Percentiles rank a stretch among this genome's conserved stretches.
phyloP scores from a whole-genome alignment of 345 rosid species.

The Dovyalis caffra region DNA sequence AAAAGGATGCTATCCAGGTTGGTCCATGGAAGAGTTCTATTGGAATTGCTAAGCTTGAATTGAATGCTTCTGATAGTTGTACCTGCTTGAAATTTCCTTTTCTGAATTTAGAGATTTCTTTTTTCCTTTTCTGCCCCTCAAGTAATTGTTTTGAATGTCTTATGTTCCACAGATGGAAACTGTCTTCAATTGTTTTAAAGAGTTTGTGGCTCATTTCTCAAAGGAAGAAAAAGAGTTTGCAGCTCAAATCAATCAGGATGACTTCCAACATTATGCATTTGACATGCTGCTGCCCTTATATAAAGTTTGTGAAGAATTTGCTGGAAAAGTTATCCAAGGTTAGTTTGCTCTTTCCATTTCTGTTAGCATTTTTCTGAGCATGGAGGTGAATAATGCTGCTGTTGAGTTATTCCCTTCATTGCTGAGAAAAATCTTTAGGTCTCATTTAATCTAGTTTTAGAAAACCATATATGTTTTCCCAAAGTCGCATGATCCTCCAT shows the following conservation, averaged over 20 bases:
- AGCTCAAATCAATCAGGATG: constrained; percentile 41
- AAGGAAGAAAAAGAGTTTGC: constrained; percentile 31
- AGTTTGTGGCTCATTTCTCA: too few relatives aligned
- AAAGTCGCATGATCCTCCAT: background rate
- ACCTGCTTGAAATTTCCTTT: background rate
- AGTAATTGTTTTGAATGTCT: constrained; percentile 11
- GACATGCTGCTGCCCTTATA: constrained; percentile 68
- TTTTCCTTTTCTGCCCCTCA: background rate
- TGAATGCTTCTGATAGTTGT: constrained; percentile 5
- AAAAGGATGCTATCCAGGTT: constrained; percentile 74
- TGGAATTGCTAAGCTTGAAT: background rate
- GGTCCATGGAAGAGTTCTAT: constrained; percentile 16
- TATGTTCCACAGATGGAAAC: constrained; percentile 54
- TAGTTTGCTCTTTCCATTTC: constrained; percentile 10
- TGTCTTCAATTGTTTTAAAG: constrained; percentile 48
- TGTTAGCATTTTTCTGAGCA: background rate
- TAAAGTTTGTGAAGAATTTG: constrained; percentile 85
- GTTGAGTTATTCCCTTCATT: background rate
- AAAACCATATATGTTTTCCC: too few relatives aligned
- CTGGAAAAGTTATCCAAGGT: constrained; percentile 77
- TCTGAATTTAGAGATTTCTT: background rate
- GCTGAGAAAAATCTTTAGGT: background rate
- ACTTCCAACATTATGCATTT: constrained; percentile 45
- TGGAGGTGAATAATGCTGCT: background rate
- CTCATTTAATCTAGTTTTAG: background rate